Conservation (phyloP, 2,329 filamentous ascomycete species). For the Tolypocladium ophioglossoides region DNA sequence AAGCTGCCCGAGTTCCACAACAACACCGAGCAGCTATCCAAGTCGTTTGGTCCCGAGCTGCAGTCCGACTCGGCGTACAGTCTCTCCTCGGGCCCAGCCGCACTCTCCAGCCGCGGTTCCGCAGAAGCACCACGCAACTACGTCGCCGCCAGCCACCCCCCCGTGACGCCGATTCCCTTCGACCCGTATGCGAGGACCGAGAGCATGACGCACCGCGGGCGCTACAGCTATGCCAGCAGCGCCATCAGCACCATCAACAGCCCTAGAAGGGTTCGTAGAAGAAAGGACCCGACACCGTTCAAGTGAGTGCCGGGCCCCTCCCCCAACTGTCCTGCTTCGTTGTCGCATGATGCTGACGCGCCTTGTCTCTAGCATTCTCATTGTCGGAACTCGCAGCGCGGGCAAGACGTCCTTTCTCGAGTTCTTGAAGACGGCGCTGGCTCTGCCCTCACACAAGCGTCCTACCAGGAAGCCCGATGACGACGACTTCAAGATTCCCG, state of each 20-base stretch:
- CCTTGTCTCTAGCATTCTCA: conserved; percentile 58
- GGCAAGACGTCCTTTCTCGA: conserved; percentile 97
- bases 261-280: conserved; percentile 79
- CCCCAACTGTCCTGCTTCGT: background rate
- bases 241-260: conserved; percentile 87
- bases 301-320: conserved; percentile 62
- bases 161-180: conserved; percentile 50
- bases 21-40: conserved; percentile 34
- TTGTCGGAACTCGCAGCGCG: conserved; percentile 76
- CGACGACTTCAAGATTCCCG: conserved; percentile 45
- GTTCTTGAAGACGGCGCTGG: conserved; percentile 80
- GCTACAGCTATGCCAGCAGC: conserved; percentile 93
- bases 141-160: conserved; percentile 31
- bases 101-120: conserved; percentile 33
- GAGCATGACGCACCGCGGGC: conserved; percentile 93
- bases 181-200: conserved; percentile 77
- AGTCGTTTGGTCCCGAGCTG: conserved; percentile 39
- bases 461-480: conserved; percentile 42
- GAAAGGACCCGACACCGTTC: conserved; percentile 96
- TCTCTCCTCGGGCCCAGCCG: conserved; percentile 27
- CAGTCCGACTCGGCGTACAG: conserved; percentile 51
- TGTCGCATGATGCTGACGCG: conserved; percentile 3
- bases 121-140: conserved; percentile 35
- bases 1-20: conserved; percentile 43
- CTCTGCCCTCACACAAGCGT: conserved; percentile 72